Evolutionary conservation across 805 yeast genomes (phyloP), one percentile per base, ranked within the genome.

Genomic region (Kuraishia cidri): DNA sequence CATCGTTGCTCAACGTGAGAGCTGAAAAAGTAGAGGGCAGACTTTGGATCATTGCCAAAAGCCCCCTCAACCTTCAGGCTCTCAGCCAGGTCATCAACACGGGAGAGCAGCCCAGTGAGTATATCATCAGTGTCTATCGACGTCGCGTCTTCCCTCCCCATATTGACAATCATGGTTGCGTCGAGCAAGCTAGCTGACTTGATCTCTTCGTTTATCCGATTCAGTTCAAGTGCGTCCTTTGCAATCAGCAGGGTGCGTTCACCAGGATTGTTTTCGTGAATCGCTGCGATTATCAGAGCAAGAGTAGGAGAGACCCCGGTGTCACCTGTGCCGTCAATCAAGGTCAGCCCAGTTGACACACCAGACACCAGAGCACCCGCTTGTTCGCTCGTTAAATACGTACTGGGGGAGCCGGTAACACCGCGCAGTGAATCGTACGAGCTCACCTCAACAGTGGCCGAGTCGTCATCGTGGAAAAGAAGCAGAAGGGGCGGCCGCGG

Each of bases 1-100:
- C 54, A 47, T 12, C 32, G 14, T 2, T 46, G 34, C 3, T 26
- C 19, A 5, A 64, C 37, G 23, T 51, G 41, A 5, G 43, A 40
- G 6, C 37, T 37, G 39, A 36, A 60, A 33, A 66, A 61, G 16
- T 40, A 44, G 5, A 32, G 36, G 0, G 69, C 64, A 3, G 65
- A 50, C n/a, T 50, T 54, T 10, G 58, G 43, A 20, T 61, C 56
- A 26, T 55, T 57, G 3, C 62, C 65, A 43, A 56, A 58, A 0
- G 54, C 59, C 3, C 64, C 66, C 2, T 51, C 52, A 11, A 52
- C 38, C 1, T 43, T 48, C 19, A 62, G 23, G 3, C 40, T 27
- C 2, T 34, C 32, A 0, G 69, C 63, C 7, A 63, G 34, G 2
- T 37, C 30, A 21, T 48, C 56, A 22, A 59, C 64, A 20, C 43